Percentiles rank a stretch among this genome's conserved stretches.
Evolutionary conservation across 2,329 filamentous ascomycete genomes (phyloP).

Genomic region (Aureobasidium sp.): DNA sequence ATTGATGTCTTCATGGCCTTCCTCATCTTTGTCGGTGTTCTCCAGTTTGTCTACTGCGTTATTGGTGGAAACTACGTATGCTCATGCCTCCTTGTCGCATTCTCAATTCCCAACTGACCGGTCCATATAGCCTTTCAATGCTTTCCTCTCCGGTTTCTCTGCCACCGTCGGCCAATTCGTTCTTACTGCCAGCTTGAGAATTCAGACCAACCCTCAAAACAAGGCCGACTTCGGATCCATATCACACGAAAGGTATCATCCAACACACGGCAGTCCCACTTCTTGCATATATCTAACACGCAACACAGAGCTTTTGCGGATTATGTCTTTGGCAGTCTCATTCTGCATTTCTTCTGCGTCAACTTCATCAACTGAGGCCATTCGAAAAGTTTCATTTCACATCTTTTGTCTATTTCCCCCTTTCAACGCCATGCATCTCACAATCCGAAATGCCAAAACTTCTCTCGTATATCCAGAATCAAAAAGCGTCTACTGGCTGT

Average conservation of each 20-base stretch:
- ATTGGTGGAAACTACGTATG: slow-evolving; percentile 90
- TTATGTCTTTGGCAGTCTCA: slow-evolving; percentile 87
- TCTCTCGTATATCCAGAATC: background rate
- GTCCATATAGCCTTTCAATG: slow-evolving; percentile 82
- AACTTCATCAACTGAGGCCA: slow-evolving; percentile 89
- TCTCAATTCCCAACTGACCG: background rate
- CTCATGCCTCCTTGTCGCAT: slow-evolving; percentile 22
- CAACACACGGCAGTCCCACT: background rate
- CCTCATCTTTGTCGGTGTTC: slow-evolving; percentile 71
- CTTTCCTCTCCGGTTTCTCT: slow-evolving; percentile 90
- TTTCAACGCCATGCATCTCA: background rate
- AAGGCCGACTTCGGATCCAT: slow-evolving; percentile 68
- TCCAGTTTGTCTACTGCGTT: slow-evolving; percentile 92
- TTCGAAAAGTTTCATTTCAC: slow-evolving; percentile 1
- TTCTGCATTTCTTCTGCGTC: slow-evolving; percentile 97
- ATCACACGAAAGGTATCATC: slow-evolving; percentile 66
- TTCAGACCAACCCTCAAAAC: slow-evolving; percentile 84
- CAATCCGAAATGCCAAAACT: background rate
- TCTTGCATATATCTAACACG: background rate
- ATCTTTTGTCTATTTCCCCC: slow-evolving; percentile 5
- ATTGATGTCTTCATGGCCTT: slow-evolving; percentile 88
- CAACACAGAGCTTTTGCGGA: slow-evolving; percentile 79
- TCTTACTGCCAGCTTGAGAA: slow-evolving; percentile 79
- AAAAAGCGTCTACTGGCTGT: slow-evolving; percentile 2
- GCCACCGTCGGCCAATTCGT: slow-evolving; percentile 97